Evolutionary conservation across 352 stramenopile genomes (phyloP), one percentile per base, ranked within the genome.

Genomic region (Phytophthora pisi): DNA sequence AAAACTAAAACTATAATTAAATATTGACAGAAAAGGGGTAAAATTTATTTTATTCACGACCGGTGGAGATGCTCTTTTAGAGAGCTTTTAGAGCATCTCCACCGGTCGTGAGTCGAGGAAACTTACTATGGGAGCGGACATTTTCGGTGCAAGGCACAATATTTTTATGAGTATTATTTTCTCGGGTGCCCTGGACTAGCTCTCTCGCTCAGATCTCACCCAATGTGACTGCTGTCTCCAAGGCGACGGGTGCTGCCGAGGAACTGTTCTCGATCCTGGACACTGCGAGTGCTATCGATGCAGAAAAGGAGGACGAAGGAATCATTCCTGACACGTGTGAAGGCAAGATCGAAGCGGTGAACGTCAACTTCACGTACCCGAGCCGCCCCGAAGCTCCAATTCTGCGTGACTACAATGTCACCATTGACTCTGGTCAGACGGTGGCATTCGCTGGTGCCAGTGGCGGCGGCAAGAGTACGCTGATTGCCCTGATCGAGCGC

Each of bases 401-500:
- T 18, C 80, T 98, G 28, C 81, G 86, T 26, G 77, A 81, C 58
- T 84, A 98, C 54, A 90, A 80, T 50, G 65, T 99, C 0, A 77
- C 70, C 6, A 89, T 92, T 56, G 50, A 68, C 3, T 72, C 81
- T 26, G 91, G 94, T 4, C 57, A 81, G 31, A 95, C 89, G 1
- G 82, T 98, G 31, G 96, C 95, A 1, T 78, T 98, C 13, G 88
- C 97, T 28, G 95, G 96, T 0, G 54, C 84, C n/a, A 93, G 75
- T 72, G 92, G 92, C 5, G 91, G 82, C 43, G 94, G 93, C 43
- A 98, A 98, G 72, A 89, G 66, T 46, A 98, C 88, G 15, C 70
- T 92, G 8, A 79, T 96, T 15, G 68, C 77, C 4, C 66, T 98
- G 0, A 64, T 98, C 10, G 77, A 97, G 64, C 79, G 91, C 20